Conservation (phyloP, 495 filamentous ascomycete species). For the Penicillium lividum region DNA sequence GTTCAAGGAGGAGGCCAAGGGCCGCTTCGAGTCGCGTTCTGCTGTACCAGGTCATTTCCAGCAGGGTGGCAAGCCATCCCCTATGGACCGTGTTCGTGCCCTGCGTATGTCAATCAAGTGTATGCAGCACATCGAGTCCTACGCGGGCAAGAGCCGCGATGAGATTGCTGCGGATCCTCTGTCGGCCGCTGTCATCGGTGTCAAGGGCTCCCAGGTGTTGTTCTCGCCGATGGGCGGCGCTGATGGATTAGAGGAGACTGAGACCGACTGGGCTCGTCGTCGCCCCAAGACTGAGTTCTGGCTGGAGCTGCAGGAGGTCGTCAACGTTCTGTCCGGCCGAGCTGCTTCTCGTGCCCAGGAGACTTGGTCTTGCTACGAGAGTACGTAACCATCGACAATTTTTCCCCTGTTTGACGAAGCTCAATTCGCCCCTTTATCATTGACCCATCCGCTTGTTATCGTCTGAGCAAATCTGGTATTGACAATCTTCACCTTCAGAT, state of each 20-base stretch:
- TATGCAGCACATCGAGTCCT: conserved; percentile 84
- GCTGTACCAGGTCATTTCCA: conserved; percentile 96
- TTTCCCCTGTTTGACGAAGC: neutral
- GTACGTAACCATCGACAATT: conserved; percentile 27
- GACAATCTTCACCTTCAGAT: conserved; percentile 16
- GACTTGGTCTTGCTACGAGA: conserved; percentile 37
- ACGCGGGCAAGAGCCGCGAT: conserved; percentile 62
- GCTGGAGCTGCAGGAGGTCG: conserved; percentile 75
- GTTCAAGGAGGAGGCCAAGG: conserved; percentile 89
- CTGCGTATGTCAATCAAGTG: conserved; percentile 89
- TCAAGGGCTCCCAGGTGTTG: conserved; percentile 84
- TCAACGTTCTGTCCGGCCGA: conserved; percentile 81
- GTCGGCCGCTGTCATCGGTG: conserved; percentile 82
- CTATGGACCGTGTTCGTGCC: conserved; percentile 94
- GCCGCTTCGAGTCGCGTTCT: conserved; percentile 89
- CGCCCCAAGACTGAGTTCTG: conserved; percentile 86
- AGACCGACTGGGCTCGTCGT: conserved; percentile 91
- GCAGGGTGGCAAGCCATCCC: conserved; percentile 88
- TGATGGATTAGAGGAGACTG: conserved; percentile 69
- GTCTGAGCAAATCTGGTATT: neutral
- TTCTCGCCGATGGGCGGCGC: conserved; percentile 73
- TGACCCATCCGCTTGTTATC: neutral
- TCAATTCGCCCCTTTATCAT: neutral
- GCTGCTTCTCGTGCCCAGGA: conserved; percentile 33
- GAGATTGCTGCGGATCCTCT: conserved; percentile 68